A percentile compares a stretch with the other conserved stretches of the same genome.
Evolutionary conservation across 495 filamentous ascomycete species (phyloP).

Genomic region (Neurospora sp.): DNA sequence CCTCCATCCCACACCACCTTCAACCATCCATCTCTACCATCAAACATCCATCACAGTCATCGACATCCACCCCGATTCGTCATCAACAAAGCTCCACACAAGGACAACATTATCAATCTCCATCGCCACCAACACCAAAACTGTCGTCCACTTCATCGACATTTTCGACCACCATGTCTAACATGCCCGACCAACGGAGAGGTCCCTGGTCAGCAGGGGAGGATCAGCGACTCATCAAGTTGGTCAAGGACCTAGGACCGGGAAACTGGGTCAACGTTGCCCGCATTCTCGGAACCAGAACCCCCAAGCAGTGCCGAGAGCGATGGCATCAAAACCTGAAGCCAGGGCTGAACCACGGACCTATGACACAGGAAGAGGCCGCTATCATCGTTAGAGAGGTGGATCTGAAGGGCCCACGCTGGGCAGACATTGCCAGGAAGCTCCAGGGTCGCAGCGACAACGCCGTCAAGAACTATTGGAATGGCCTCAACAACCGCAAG

Average conservation of each 20-base stretch:
- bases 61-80: background rate
- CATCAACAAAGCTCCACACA: background rate
- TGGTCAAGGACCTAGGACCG: slow-evolving; percentile 68
- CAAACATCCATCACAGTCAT: background rate
- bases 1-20: background rate
- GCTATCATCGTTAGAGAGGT: slow-evolving; percentile 73
- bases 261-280: slow-evolving; percentile 93
- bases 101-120: background rate
- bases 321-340: slow-evolving; percentile 94
- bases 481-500: slow-evolving; percentile 81
- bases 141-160: background rate
- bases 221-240: slow-evolving; percentile 57
- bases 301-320: slow-evolving; percentile 93
- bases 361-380: slow-evolving; percentile 87
- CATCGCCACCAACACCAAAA: background rate
- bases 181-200: slow-evolving; percentile 9
- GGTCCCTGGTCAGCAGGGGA: slow-evolving; percentile 86
- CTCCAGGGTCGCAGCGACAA: slow-evolving; percentile 91
- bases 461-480: slow-evolving; percentile 99
- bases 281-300: slow-evolving; percentile 60
- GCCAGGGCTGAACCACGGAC: slow-evolving; percentile 78
- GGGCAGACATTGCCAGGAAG: slow-evolving; percentile 87
- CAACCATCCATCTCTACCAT: background rate
- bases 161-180: background rate
- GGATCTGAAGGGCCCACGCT: slow-evolving; percentile 72